Base-by-base conservation (phyloP, 495 filamentous ascomycete species). In the Acidiella bohemica region DNA sequence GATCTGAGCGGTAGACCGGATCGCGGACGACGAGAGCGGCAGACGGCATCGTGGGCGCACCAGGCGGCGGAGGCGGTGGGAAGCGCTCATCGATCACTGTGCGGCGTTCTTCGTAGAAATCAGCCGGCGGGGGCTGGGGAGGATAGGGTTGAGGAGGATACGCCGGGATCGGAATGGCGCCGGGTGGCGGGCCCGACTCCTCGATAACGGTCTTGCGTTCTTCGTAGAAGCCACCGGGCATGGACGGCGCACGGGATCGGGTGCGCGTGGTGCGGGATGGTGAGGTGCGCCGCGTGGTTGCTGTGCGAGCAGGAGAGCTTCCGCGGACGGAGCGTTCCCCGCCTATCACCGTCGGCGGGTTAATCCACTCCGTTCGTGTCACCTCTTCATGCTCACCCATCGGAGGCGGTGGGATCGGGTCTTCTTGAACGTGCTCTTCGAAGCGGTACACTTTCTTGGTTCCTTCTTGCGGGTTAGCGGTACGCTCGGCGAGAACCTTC, bases 1-100 rank as follows among this genome's bases (percentile, higher is more conserved):
- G 61, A 21, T 75, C 71, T 27, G 58, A 47, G 18, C 52, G 53
- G 18, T 61, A 53, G 1, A 65, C 66, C 24, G 65, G 65, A 34
- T 58, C 50, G 3, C 76, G 55, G 16, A 79, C 44, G 1, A 73
- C 72, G 10, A 85, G 46, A 1, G 54, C 54, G 12, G 31, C 37
- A 14, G 5, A 14, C 24, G 33, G 39, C 25, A 27, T 5, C n/a
- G 17, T 32, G 23, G 27, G 44, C 23, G 36, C 19, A 18, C 27
- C 23, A 16, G 34, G 32, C 40, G 8, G 36, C 30, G 8, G 43
- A 14, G 32, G 46, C 9, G 41, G 31, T 10, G 42, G 36, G 2
- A 13, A 28, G 16, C 36, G 35, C 26, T 46, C 42, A 18, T 42
- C 42, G 39, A 44, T 32, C 2, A 44, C 29, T n/a, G 46, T 44